phyloP scores from a whole-genome alignment of 2,329 filamentous ascomycete genomes.

The Colletotrichum spinosum region DNA sequence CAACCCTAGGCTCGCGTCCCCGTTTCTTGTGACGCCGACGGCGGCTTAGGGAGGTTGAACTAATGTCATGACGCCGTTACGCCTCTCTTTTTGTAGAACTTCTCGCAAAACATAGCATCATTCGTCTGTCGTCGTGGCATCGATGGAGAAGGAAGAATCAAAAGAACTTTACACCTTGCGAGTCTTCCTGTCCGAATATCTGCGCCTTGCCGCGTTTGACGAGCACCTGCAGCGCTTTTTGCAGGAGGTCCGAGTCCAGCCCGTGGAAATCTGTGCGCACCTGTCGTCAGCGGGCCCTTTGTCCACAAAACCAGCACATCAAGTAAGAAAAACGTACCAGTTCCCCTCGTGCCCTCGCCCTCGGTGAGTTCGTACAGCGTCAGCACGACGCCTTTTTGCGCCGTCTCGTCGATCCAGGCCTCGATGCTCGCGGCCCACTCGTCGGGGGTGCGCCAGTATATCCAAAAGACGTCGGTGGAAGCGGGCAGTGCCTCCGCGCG shows the following conservation, averaged over 20 bases:
- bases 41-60: constrained; percentile 6
- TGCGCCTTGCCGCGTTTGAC: constrained; percentile 94
- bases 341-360: constrained; percentile 81
- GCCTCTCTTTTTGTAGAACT: not conserved
- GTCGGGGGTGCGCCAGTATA: constrained; percentile 88
- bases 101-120: too few species aligned
- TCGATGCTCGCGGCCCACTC: constrained; percentile 89
- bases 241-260: constrained; percentile 86
- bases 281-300: not conserved
- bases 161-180: constrained; percentile 96
- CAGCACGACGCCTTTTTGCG: constrained; percentile 87
- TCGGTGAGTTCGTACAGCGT: constrained; percentile 93
- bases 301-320: constrained; percentile 35
- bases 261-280: constrained; percentile 78
- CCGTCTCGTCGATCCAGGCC: constrained; percentile 87
- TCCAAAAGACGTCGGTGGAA: constrained; percentile 69
- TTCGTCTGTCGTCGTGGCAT: not conserved
- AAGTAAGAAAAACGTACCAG: constrained; percentile 60
- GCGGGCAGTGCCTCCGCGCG: constrained; percentile 73
- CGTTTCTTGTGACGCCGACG: not conserved
- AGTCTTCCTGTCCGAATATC: constrained; percentile 90
- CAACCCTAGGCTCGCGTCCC: not conserved
- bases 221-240: constrained; percentile 81
- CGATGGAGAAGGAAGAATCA: constrained; percentile 55
- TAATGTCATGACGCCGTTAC: constrained; percentile 11